Conservation (phyloP, 257 asterid genomes). For the Datura wrightii region DNA sequence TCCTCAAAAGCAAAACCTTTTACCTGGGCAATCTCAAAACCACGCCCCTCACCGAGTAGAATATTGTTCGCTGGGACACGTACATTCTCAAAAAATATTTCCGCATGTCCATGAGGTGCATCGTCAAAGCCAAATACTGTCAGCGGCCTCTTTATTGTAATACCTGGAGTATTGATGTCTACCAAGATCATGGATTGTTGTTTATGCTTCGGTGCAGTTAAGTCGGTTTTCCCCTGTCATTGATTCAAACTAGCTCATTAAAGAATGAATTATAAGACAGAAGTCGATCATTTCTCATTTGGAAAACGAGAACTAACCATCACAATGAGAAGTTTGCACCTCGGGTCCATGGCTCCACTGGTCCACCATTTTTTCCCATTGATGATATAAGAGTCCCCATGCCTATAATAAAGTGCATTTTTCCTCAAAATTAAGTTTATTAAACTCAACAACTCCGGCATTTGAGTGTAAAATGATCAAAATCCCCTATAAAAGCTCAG, state of each 20-base stretch:
- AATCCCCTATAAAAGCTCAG: background rate
- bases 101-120: constrained; percentile 99
- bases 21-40: constrained; percentile 99
- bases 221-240: constrained; percentile 89
- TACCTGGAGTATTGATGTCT: constrained; percentile 80
- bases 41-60: constrained; percentile 95
- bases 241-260: constrained; percentile 30
- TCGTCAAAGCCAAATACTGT: constrained; percentile 95
- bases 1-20: background rate
- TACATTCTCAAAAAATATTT: constrained; percentile 76
- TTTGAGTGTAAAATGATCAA: background rate
- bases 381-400: constrained; percentile 76
- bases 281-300: background rate
- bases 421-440: background rate
- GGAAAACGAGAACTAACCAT: constrained; percentile 64
- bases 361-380: constrained; percentile 99
- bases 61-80: constrained; percentile 70
- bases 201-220: constrained; percentile 72
- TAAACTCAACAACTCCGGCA: background rate
- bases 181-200: constrained; percentile 97
- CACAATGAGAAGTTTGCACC: constrained; percentile 91
- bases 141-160: constrained; percentile 74
- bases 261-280: background rate
- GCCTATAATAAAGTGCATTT: constrained; percentile 48
- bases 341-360: constrained; percentile 98